Base-by-base conservation (phyloP, 2,329 filamentous ascomycete species). In the Fusarium papillatum region DNA sequence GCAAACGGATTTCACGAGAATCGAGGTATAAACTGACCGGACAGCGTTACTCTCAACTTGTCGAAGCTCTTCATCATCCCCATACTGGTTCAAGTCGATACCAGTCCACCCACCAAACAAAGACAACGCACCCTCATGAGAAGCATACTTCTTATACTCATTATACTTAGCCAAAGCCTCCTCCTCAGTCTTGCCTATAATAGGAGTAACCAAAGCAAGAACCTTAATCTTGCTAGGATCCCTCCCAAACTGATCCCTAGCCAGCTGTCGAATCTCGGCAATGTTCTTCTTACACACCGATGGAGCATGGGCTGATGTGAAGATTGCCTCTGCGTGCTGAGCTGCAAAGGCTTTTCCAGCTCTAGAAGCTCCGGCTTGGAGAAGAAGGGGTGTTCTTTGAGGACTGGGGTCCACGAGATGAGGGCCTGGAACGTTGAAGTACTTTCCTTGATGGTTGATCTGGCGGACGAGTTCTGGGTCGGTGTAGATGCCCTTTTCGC, bases 71-170 rank as follows among this genome's bases (percentile, higher is more conserved):
- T 94, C 87, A 19, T 93, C 91, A 59, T 94, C 92, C 0, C 86
- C 89, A 77, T 93, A 94, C 64, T 89, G 85, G 38, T 87, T 85
- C 17, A 89, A 76, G 65, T 89, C 87, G 29, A 89, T 88, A 4
- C 88, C 93, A 0, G 93, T 95, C 93, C 93, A 95, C 2, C 93
- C 93, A 24, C 93, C 92, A 77, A 95, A 95, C 22, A 95, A 82
- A 2, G 93, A 91, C 68, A 95, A 80, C 0, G 93, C 93, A 3
- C 93, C 93, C 75, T 89, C 93, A 41, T 83, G 82, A 3, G 86
- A 88, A 2, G 91, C 93, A 78, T 94, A 90, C 67, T 88, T 87
- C 13, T 88, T 86, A 71, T 91, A 91, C 7, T 94, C 90, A 0
- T 86, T 83, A 64, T 92, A 90, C 82, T 94, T 95, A 9, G 87